Percentiles rank a stretch among this genome's conserved stretches.
Evolutionary conservation across 176 grass and related monocot species (phyloP).

Genomic region (Triticum turgidum): DNA sequence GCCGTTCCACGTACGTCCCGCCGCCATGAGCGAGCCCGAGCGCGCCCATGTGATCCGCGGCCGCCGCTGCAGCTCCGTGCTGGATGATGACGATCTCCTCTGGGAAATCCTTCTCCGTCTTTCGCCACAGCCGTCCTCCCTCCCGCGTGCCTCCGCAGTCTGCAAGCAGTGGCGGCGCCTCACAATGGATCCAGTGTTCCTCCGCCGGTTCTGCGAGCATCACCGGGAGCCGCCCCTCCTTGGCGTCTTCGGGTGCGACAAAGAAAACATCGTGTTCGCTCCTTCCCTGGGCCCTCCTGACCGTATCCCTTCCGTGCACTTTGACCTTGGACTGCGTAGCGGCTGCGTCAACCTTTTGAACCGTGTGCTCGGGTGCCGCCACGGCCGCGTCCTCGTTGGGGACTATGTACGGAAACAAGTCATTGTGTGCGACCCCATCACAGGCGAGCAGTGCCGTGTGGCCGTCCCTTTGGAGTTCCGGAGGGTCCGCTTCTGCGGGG

Average conservation of each 20-base stretch:
- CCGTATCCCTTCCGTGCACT: neutral
- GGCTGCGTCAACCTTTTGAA: too few relatives aligned
- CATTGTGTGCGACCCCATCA: neutral
- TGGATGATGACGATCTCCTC: neutral
- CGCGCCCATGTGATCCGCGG: too few relatives aligned
- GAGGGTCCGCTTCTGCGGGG: rapidly evolving
- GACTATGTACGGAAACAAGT: neutral
- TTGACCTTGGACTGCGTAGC: neutral
- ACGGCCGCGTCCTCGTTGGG: neutral
- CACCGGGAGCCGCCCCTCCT: neutral
- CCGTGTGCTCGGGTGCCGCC: neutral
- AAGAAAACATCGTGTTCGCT: neutral
- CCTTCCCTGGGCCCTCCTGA: neutral
- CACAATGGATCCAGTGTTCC: neutral
- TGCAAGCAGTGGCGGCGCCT: neutral
- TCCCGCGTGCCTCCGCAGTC: too few relatives aligned
- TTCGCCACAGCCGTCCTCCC: too few relatives aligned
- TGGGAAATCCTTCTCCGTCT: neutral
- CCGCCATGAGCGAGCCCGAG: too few relatives aligned
- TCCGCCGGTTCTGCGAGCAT: neutral
- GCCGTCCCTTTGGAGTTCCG: neutral
- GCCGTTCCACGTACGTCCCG: too few relatives aligned
- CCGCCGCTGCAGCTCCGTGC: neutral
- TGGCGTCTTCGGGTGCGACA: neutral
- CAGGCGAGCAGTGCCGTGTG: neutral